These are phyloP conservation scores for Pleurotus giganteus DNA, from an alignment of 768 basidiomycete genomes.

Conservation along the genomic window DNA sequence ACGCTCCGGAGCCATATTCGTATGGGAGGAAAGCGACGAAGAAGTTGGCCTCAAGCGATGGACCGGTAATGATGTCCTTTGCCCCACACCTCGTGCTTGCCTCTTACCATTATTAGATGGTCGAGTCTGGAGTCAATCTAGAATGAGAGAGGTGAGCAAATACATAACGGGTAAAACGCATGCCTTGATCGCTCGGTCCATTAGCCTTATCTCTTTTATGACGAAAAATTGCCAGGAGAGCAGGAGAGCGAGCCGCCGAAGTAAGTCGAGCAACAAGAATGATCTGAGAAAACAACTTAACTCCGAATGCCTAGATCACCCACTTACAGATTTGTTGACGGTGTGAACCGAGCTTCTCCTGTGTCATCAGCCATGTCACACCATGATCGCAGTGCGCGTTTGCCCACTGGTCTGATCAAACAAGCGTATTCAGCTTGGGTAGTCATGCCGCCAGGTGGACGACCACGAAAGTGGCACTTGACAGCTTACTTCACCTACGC, in stretches of 20 bases:
- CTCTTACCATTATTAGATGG: conserved; percentile 40
- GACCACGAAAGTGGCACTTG: conserved; percentile 65
- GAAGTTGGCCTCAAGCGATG: conserved; percentile 64
- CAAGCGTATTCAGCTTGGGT: conserved; percentile 74
- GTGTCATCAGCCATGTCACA: conserved; percentile 56
- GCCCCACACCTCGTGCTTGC: neutral
- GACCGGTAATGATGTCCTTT: conserved; percentile 39
- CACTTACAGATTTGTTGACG: conserved; percentile 57
- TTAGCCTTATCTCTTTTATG: conserved; percentile 72
- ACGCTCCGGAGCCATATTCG: conserved; percentile 60
- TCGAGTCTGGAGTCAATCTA: conserved; percentile 65
- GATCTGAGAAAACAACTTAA: neutral
- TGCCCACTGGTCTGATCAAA: conserved; percentile 60
- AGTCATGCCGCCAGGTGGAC: conserved; percentile 37
- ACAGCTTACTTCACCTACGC: conserved; percentile 55
- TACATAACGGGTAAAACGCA: neutral
- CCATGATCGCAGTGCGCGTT: conserved; percentile 51
- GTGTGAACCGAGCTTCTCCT: conserved; percentile 45
- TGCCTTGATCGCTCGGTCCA: conserved; percentile 9
- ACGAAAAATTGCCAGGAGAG: conserved; percentile 53
- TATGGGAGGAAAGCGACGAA: conserved; percentile 70
- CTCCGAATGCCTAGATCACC: conserved; percentile 28
- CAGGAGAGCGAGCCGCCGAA: conserved; percentile 30
- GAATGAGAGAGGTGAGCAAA: conserved; percentile 54
- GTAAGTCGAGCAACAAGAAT: conserved; percentile 19